Percentiles rank a stretch among this genome's conserved stretches.
Evolutionary conservation across 2,329 filamentous ascomycete genomes (phyloP).

Genomic region (Plenodomus tracheiphilus): DNA sequence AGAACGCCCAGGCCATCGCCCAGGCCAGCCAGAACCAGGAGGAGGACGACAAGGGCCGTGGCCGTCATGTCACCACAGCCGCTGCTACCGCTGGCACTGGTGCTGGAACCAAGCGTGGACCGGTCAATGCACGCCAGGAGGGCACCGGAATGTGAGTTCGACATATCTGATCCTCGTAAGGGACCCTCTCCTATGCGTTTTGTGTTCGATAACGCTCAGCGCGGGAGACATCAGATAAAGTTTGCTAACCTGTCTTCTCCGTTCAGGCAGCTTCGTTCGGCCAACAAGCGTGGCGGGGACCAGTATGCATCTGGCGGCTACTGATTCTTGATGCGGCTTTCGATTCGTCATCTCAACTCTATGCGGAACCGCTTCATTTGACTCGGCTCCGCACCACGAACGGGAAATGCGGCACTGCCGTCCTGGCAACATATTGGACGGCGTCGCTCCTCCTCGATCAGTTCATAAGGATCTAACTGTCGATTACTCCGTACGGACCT

Average conservation of each 20-base stretch:
- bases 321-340: slow-evolving; percentile 50
- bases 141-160: slow-evolving; percentile 96
- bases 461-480: slow-evolving; percentile 41
- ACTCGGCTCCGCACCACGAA: slow-evolving; percentile 38
- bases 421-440: slow-evolving; percentile 44
- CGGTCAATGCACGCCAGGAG: slow-evolving; percentile 79
- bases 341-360: slow-evolving; percentile 47
- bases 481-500: slow-evolving; percentile 38
- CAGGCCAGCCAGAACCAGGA: slow-evolving; percentile 69
- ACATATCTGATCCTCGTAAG: slow-evolving; percentile 80
- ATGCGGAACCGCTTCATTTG: slow-evolving; percentile 39
- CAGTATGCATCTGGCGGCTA: slow-evolving; percentile 53
- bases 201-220: slow-evolving; percentile 77
- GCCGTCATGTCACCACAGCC: slow-evolving; percentile 59
- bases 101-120: slow-evolving; percentile 68
- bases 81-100: slow-evolving; percentile 66
- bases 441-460: slow-evolving; percentile 43
- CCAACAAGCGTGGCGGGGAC: slow-evolving; percentile 55
- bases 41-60: slow-evolving; percentile 76
- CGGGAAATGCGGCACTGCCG: slow-evolving; percentile 52
- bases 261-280: slow-evolving; percentile 56
- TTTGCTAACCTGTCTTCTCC: slow-evolving; percentile 50
- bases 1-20: slow-evolving; percentile 94
- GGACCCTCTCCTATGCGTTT: slow-evolving; percentile 84
- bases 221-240: slow-evolving; percentile 60